Evolutionary conservation across 2,329 filamentous ascomycete genomes (phyloP), one percentile per base, ranked within the genome.

Genomic region (Bretziella fagacearum): DNA sequence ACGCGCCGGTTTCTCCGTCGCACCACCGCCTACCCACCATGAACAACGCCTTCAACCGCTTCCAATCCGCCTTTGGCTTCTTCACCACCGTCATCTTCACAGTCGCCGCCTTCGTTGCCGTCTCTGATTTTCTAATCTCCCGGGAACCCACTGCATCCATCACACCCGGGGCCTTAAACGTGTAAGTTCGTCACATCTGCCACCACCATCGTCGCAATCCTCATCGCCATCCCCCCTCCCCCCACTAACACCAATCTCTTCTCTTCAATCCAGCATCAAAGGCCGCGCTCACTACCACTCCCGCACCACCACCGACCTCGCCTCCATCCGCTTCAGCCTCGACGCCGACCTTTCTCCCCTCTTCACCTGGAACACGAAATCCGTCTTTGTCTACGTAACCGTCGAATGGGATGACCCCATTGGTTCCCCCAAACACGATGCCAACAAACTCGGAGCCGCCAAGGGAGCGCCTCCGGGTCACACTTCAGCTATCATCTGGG

Each of bases 331-430:
- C 61, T 98, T 98, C 70, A 84, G 87, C 57, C 73, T 98, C 51
- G 82, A 94, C 58, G 82, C 87, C 46, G 89, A 98, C 65, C 74
- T 98, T 51, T 81, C 78, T 51, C 81, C 81, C 36, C 83, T 98
- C 56, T 96, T 96, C 73, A 93, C 84, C 59, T 98, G 89, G 91
- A 98, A 98, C 71, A 98, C 93, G 17, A 98, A 98, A 64, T 84
- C 96, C 65, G 68, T 98, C 57, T 98, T 96, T 65, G 79, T 95
- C 62, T 98, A 94, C 67, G 79, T 98, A 50, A 89, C 85, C 47
- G 89, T 89, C 47, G 79, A 78, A 56, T 81, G 77, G 77, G 67
- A 70, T 22, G 56, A 57, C 36, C 50, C 59, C 43, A 22, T 13
- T 8, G 25, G n/a, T 1, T 17, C 25, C 3, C 40, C 40, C 3